Evolutionary conservation across 148 eudicot species (phyloP), one percentile per base, ranked within the genome.

Genomic region (Rhododendron ovatum): DNA sequence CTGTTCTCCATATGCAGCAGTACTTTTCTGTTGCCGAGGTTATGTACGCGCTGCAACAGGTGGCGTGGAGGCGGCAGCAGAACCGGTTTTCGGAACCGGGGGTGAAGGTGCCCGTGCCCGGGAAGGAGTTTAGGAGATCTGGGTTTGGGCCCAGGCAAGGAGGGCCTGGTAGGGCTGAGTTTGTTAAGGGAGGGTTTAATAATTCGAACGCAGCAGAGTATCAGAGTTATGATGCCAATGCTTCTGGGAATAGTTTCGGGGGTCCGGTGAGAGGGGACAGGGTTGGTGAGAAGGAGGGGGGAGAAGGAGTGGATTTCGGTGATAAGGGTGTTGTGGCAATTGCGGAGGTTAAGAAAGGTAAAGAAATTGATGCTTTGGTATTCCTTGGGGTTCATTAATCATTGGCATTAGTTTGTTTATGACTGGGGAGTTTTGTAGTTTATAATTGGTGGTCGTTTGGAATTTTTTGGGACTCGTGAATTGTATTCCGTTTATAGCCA

Each of bases 1-100:
- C 92, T 50, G 88, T 93, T 50, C 85, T 93, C 39, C 94, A 92
- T 89, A 91, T 93, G 93, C 95, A 93, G 85, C 94, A 89, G 55
- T 93, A 87, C 82, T 91, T 87, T 84, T 80, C 94, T 14, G 90
- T 93, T 37, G 84, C 89, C 2, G 94, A 93, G 82, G 91, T 93
- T 18, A 50, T 83, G 28, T 50, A 84, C 61, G 89, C 94, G 20
- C 83, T 93, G 84, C 92, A 93, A 77, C 92, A 93, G 85, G 95
- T 85, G 84, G 67, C 87, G 4, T 90, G 89, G 93, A 91, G 85
- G 93, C 85, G 88, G 85, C 90, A 89, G 61, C 61, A 55, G 61
- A 47, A 65, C 63, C 86, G 77, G 74, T 39, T 69, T 84, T 84
- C 26, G 2, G 90, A 91, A n/a, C 88, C 50, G 50, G 24, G 63